These are phyloP conservation scores for Pyrenochaeta sp. DNA, from an alignment of 2,329 filamentous ascomycete genomes.

Conservation along the genomic window DNA sequence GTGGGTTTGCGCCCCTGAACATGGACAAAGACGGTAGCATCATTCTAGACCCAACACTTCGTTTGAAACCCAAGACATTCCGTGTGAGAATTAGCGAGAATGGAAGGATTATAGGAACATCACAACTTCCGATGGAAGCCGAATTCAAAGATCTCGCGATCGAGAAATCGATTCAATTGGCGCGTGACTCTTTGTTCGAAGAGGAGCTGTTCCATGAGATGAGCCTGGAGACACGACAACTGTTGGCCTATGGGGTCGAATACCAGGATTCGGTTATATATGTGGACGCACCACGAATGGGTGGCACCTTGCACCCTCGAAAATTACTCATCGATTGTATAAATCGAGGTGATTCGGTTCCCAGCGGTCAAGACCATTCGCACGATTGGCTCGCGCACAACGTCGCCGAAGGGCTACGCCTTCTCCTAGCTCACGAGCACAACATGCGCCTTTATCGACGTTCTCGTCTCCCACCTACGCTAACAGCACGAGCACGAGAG, in stretches of 20 bases:
- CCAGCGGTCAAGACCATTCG: constrained; percentile 32
- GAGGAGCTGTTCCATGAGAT: constrained; percentile 93
- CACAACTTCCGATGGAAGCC: constrained; percentile 46
- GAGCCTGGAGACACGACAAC: constrained; percentile 77
- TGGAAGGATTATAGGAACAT: constrained; percentile 66
- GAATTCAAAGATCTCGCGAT: constrained; percentile 62
- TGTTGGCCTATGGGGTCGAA: constrained; percentile 75
- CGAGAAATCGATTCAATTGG: constrained; percentile 74
- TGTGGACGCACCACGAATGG: constrained; percentile 33
- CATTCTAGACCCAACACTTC: constrained; percentile 73
- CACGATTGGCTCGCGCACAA: constrained; percentile 66
- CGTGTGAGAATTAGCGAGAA: constrained; percentile 71
- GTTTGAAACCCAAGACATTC: constrained; percentile 65
- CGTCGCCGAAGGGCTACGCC: constrained; percentile 72
- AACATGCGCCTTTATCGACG: constrained; percentile 75
- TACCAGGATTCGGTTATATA: constrained; percentile 60
- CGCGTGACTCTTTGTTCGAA: constrained; percentile 80
- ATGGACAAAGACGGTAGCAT: constrained; percentile 78
- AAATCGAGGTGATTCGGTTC: constrained; percentile 60
- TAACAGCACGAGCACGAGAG: constrained; percentile 60
- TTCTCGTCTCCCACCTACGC: constrained; percentile 68
- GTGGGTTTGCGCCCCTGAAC: constrained; percentile 81
- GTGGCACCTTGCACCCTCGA: constrained; percentile 56
- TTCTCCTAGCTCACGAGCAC: constrained; percentile 82
- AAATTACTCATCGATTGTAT: constrained; percentile 74